Percentiles rank a stretch among this genome's conserved stretches.
Evolutionary conservation across 371 early-diverging fungal genomes (phyloP).

Genomic region (Mucor racemosus): DNA sequence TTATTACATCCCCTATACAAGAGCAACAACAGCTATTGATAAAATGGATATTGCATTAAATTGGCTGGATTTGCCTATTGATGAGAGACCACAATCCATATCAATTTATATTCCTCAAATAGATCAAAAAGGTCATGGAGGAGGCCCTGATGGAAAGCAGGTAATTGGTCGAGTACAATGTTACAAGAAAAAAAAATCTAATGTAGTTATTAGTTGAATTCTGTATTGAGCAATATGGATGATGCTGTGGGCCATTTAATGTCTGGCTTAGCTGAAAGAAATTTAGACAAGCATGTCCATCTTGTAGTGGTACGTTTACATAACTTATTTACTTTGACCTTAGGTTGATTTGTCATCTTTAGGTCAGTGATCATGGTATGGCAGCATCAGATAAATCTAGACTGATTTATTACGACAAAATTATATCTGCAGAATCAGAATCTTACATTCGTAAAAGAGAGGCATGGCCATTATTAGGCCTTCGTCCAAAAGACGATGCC

Average conservation of each 20-base stretch:
- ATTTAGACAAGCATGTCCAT: constrained; percentile 70
- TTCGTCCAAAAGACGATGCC: constrained; percentile 53
- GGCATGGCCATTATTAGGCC: constrained; percentile 45
- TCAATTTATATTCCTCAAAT: constrained; percentile 82
- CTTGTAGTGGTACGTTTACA: constrained; percentile 62
- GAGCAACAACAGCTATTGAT: constrained; percentile 47
- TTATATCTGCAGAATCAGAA: constrained; percentile 33
- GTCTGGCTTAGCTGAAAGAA: constrained; percentile 55
- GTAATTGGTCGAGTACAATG: constrained; percentile 16
- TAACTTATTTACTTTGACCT: not conserved
- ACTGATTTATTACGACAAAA: constrained; percentile 76
- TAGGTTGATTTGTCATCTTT: not conserved
- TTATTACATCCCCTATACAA: constrained; percentile 61
- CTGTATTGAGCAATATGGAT: constrained; percentile 69
- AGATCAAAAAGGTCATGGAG: constrained; percentile 79
- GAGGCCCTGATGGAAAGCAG: constrained; percentile 70
- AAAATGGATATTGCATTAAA: constrained; percentile 65
- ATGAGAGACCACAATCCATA: constrained; percentile 74
- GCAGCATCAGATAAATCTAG: constrained; percentile 53
- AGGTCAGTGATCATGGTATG: constrained; percentile 91
- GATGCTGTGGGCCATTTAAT: constrained; percentile 64
- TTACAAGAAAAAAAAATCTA: too few relatives aligned
- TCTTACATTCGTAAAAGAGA: constrained; percentile 33
- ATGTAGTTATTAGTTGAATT: constrained; percentile 50
- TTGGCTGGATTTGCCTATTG: constrained; percentile 77